Evolutionary conservation across 2,329 filamentous ascomycete species (phyloP), one percentile per base, ranked within the genome.

Genomic region (Paecilomyces sp.): DNA sequence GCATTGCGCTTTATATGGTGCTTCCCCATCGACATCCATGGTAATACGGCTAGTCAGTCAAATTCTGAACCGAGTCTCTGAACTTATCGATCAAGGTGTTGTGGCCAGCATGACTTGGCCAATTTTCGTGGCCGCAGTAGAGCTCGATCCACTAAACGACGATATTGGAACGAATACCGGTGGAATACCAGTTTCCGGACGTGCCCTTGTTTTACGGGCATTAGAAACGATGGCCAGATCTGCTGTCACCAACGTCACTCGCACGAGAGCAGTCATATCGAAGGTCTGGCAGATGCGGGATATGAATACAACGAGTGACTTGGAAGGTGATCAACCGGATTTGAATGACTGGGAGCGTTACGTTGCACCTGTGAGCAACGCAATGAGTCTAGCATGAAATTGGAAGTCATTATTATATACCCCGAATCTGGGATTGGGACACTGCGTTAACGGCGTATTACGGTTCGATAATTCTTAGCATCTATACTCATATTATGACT

Each of bases 261-360:
- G 77, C 22, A 80, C 77, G 7, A 69, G 76, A 11, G 74, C 76
- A 0, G 80, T 82, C 3, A 79, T 82, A 57, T 70, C 75, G 9
- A 79, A 77, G 53, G 73, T 82, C 11, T 82, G 80, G 80, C 74
- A 76, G 58, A 73, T 74, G 52, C 71, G 79, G 24, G 78, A 82
- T 56, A 62, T 69, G 33, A 68, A 72, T 52, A 47, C 41, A 18
- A 6, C n/a, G 3, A 5, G 7, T 47, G 67, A 64, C 47, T 53
- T 18, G 15, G 59, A 61, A 28, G 53, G 59, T 13, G 56, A 58
- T 24, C 30, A 50, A 56, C 62, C 61, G 22, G 63, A 62, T 3
- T 66, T 68, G 22, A 78, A 78, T 57, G 76, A 78, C 57, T 79
- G 76, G 76, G 75, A 75, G 58, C 69, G 67, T 57, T 74, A 76